Base-by-base conservation (phyloP, 208 protist species). In the Tritrichomonas musculus region DNA sequence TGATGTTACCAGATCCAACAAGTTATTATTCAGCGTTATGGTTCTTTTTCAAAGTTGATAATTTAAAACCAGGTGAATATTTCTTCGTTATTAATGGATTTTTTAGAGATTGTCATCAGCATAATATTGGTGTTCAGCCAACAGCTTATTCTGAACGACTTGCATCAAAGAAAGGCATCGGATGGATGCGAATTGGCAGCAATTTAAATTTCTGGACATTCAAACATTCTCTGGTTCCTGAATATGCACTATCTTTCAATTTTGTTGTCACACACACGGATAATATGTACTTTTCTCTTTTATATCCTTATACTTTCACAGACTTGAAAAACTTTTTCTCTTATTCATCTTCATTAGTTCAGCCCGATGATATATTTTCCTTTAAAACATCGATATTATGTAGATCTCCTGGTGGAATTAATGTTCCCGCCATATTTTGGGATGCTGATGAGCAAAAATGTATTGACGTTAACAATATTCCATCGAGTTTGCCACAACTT, bases 251-350 rank as follows among this genome's bases (percentile, higher is more conserved):
- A 1, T 84, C 73, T 2, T 84, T 84, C n/a, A 9, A 49, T 33
- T 84, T 84, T 53, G 13, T 11, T 49, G 73, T 84, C 25, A 53
- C 5, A 13, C 25, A 49, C 22, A 49, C 36, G 4, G 73, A 84
- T n/a, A 53, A 36, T 0, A 84, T 84, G 22, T 84, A 84, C 25
- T 84, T 84, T 84, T 11, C 73, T 33, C 53, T 53, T 53, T 27
- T 13, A n/a, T 84, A 84, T n/a, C 73, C 73, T n/a, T 84, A 84
- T n/a, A 84, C 27, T 84, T 84, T 53, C 30, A 33, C 73, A 84
- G 44, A 55, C 3, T 44, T 84, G 9, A 11, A 8, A 25, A 36
- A 44, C 1, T 44, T 3, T 47, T 14, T 77, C 14, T 13, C 1
- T 2, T 47, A 39, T 84, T n/a, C 36, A 49, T n/a, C n/a, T n/a